phyloP scores from a whole-genome alignment of 2,329 filamentous ascomycete species.

The Penicillium rolfsii region DNA sequence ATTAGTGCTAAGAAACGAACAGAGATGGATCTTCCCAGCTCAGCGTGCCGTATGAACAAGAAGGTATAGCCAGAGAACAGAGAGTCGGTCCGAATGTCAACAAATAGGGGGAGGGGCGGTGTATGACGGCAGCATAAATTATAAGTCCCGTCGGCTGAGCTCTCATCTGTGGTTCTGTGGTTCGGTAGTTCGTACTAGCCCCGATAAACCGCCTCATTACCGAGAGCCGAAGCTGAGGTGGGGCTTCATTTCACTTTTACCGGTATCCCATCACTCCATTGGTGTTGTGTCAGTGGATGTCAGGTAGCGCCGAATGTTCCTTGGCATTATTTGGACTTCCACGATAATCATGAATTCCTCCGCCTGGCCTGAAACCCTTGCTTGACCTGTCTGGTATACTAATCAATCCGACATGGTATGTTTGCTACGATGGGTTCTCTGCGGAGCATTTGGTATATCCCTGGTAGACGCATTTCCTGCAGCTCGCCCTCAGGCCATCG shows the following conservation, averaged over 20 bases:
- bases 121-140: too few relatives aligned
- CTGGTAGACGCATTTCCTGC: constrained; percentile 8
- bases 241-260: constrained; percentile 8
- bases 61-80: too few relatives aligned
- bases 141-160: too few relatives aligned
- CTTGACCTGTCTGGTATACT: constrained; percentile 9
- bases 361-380: constrained; percentile 9
- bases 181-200: too few relatives aligned
- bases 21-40: too few relatives aligned
- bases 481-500: constrained; percentile 10
- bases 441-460: constrained; percentile 7
- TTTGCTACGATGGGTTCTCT: constrained; percentile 10
- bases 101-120: too few relatives aligned
- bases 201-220: background rate
- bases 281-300: constrained; percentile 9
- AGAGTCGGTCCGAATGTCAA: too few relatives aligned
- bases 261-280: constrained; percentile 10
- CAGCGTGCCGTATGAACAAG: too few relatives aligned
- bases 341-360: constrained; percentile 7
- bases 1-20: too few relatives aligned
- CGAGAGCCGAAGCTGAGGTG: constrained; percentile 8
- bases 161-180: too few relatives aligned
- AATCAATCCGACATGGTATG: constrained; percentile 9
- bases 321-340: background rate
- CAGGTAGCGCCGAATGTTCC: constrained; percentile 8